Evolutionary conservation across 371 early-diverging fungal genomes (phyloP), one percentile per base, ranked within the genome.

Genomic region (Saksenaea oblongispora): DNA sequence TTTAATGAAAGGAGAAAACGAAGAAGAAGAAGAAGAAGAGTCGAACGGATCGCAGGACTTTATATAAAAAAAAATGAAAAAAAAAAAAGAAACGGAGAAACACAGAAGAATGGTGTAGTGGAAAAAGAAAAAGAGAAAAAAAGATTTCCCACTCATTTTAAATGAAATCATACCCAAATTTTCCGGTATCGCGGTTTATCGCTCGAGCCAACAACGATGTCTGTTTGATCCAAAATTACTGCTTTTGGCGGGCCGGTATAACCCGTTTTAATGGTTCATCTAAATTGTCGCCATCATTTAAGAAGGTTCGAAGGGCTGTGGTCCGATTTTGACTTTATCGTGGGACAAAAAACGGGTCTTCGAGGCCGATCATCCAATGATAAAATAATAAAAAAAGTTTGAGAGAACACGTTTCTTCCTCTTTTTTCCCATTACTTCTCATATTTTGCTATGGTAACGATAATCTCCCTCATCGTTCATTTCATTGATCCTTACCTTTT

Each of bases 21-120:
- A 39, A 62, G 41, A 57, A 62, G 63, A 61, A 60, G 36, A 62
- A 56, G 22, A 56, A 56, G 18, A 56, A 56, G 37, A 39, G 13
- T 11, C n/a, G 39, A n/a, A 39, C 15, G n/a, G 18, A 47, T 47
- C n/a, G 51, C 31, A 31, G 7, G 31, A 31, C 31, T 7, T 31
- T 31, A 4, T 31, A n/a, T 9, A 58, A 34, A 58, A 58, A 35
- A 8, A 31, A 31, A 34, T 15, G 17, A 56, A 9, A 28, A 7
- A 34, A 56, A 18, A 56, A 26, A 14, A 54, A 5, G 28, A 17
- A 56, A 28, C 9, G 28, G 5, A 13, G 28, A 36, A 18, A 31
- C 13, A n/a, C 5, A 26, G 27, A 10, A 24, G 15, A 18, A 56
- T 13, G 27, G 2, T 10, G 24, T 11, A 26, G 18, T 37, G 42